A percentile compares a stretch with the other conserved stretches of the same genome.
Conservation (phyloP, 1,284 basidiomycete species). For the Salmacisia buchloeana region DNA sequence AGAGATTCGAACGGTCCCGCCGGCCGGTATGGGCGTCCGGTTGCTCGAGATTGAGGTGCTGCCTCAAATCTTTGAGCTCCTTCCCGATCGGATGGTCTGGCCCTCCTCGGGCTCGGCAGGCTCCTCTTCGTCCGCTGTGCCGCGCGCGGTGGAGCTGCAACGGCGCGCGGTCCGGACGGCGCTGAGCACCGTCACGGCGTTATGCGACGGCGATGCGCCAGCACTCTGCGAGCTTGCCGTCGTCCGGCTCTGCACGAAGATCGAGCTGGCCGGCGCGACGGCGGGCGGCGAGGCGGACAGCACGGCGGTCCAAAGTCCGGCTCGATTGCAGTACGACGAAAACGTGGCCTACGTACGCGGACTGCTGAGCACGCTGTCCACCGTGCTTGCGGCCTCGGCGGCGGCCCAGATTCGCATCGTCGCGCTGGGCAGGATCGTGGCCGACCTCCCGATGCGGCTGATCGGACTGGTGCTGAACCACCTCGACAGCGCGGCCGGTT, state of each 20-base stretch:
- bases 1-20: slow-evolving; percentile 48
- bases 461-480: slow-evolving; percentile 21
- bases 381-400: slow-evolving; percentile 16
- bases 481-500: slow-evolving; percentile 2
- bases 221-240: slow-evolving; percentile 79
- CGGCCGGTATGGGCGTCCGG: slow-evolving; percentile 62
- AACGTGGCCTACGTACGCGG: slow-evolving; percentile 44
- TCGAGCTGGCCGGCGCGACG: slow-evolving; percentile 66
- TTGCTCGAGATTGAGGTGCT: slow-evolving; percentile 60
- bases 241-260: slow-evolving; percentile 70
- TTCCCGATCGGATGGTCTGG: slow-evolving; percentile 26
- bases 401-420: neutral
- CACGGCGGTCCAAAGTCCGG: too few relatives aligned
- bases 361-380: slow-evolving; percentile 36
- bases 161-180: slow-evolving; percentile 65
- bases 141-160: slow-evolving; percentile 57
- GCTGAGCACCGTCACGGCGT: slow-evolving; percentile 65
- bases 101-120: neutral
- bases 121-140: slow-evolving; percentile 57
- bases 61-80: slow-evolving; percentile 30
- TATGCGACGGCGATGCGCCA: slow-evolving; percentile 63
- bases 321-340: slow-evolving; percentile 23
- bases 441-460: slow-evolving; percentile 23
- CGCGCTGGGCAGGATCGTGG: neutral
- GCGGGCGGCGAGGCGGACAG: too few relatives aligned